Conservation (phyloP, 116 monocot species). For the Iris pallida region DNA sequence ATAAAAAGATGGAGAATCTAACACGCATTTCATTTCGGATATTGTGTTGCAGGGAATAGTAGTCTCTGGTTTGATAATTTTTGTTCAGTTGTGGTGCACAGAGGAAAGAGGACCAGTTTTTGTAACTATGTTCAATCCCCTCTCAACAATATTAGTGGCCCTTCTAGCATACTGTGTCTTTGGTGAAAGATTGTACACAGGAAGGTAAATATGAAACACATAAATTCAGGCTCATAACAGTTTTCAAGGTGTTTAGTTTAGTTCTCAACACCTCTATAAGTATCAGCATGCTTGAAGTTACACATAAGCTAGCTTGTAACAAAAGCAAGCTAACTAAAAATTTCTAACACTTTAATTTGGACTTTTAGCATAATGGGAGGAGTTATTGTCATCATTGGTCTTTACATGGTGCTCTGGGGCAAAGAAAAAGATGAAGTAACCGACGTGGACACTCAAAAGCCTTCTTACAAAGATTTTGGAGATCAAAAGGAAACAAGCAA, state of each 20-base stretch:
- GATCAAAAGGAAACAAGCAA: slow-evolving; percentile 13
- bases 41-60: slow-evolving; percentile 52
- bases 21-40: not conserved
- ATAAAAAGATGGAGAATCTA: not conserved
- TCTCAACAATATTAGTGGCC: slow-evolving; percentile 69
- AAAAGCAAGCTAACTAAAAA: not conserved
- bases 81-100: slow-evolving; percentile 74
- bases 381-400: slow-evolving; percentile 53
- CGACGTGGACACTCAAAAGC: not conserved
- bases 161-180: slow-evolving; percentile 68
- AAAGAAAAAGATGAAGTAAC: slow-evolving; percentile 58
- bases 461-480: slow-evolving; percentile 11
- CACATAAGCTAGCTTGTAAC: not conserved
- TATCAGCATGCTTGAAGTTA: not conserved
- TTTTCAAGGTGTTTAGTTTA: not conserved
- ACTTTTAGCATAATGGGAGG: slow-evolving; percentile 68
- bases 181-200: slow-evolving; percentile 65
- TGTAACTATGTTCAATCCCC: slow-evolving; percentile 86
- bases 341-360: slow-evolving; percentile 2
- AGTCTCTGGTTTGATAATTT: slow-evolving; percentile 60
- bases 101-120: slow-evolving; percentile 86
- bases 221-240: not conserved
- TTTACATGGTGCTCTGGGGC: slow-evolving; percentile 74
- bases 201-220: slow-evolving; percentile 42
- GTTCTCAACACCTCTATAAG: not conserved